Evolutionary conservation across 2,329 filamentous ascomycete genomes (phyloP).

Genomic region (Cladosporium oxysporum): DNA sequence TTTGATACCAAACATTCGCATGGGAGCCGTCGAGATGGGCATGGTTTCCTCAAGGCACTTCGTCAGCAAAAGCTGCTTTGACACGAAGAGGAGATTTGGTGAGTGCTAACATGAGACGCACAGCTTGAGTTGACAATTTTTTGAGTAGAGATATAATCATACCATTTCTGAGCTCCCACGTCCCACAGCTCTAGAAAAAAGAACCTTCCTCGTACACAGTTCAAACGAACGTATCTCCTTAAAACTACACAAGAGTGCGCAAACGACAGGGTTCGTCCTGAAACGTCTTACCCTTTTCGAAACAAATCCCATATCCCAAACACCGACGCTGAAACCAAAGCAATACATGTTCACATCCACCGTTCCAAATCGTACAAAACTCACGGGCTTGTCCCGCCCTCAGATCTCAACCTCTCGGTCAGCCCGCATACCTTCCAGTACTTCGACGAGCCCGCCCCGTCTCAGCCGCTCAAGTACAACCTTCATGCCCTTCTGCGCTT

Average conservation of each 20-base stretch:
- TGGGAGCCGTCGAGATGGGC: not conserved
- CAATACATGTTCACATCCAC: not conserved
- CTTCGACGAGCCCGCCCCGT: conserved; percentile 65
- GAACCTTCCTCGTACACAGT: not conserved
- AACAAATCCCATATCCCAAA: conserved; percentile 1
- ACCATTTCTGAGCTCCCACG: not conserved
- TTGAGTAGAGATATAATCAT: not conserved
- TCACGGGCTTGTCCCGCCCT: not conserved
- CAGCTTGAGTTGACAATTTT: not conserved
- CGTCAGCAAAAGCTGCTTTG: not conserved
- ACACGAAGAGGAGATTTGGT: not conserved
- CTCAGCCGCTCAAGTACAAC: conserved; percentile 74
- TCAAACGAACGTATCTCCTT: not conserved
- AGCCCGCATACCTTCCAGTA: conserved; percentile 69
- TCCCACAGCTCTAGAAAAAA: not conserved
- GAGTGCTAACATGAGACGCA: not conserved
- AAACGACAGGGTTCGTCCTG: not conserved
- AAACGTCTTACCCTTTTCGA: not conserved
- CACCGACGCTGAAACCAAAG: not conserved
- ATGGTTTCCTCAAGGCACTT: not conserved
- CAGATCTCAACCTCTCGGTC: conserved; percentile 46
- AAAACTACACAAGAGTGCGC: not conserved
- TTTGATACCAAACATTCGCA: not conserved
- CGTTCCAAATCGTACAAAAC: conserved; percentile 1
- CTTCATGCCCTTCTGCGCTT: conserved; percentile 80